phyloP scores from a whole-genome alignment of 495 filamentous ascomycete genomes.

The Neurospora africana region DNA sequence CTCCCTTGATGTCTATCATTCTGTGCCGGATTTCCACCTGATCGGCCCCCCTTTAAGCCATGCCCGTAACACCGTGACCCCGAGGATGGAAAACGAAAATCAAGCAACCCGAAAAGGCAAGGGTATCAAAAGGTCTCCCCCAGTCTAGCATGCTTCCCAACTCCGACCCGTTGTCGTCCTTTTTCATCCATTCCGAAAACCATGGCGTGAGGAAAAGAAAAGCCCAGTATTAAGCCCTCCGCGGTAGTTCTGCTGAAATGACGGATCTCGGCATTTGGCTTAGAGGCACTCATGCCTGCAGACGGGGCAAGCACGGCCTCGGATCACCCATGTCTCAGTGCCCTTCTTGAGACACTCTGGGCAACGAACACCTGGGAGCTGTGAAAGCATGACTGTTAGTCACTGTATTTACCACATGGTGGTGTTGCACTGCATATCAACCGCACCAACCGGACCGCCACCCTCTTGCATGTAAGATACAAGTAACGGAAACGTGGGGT shows the following conservation, averaged over 20 bases:
- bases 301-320: conserved; percentile 23
- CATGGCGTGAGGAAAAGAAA: neutral
- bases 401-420: conserved; percentile 8
- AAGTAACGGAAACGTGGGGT: neutral
- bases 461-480: neutral
- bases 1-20: neutral
- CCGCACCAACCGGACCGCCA: neutral
- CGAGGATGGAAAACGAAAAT: neutral
- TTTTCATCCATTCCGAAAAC: neutral
- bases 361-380: conserved; percentile 24
- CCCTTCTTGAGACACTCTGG: conserved; percentile 28
- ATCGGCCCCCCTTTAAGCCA: neutral
- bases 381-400: neutral
- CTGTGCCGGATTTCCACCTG: neutral
- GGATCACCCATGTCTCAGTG: conserved; percentile 32
- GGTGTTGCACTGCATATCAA: neutral
- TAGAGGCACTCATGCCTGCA: conserved; percentile 23
- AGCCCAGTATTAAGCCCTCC: neutral
- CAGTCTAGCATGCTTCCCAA: neutral
- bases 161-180: neutral
- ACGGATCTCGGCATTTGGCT: neutral
- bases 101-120: neutral
- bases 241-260: neutral
- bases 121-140: neutral
- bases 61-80: neutral